These are phyloP conservation scores for Cercospora sp. DNA, from an alignment of 2,329 filamentous ascomycete genomes.

Conservation along the genomic window DNA sequence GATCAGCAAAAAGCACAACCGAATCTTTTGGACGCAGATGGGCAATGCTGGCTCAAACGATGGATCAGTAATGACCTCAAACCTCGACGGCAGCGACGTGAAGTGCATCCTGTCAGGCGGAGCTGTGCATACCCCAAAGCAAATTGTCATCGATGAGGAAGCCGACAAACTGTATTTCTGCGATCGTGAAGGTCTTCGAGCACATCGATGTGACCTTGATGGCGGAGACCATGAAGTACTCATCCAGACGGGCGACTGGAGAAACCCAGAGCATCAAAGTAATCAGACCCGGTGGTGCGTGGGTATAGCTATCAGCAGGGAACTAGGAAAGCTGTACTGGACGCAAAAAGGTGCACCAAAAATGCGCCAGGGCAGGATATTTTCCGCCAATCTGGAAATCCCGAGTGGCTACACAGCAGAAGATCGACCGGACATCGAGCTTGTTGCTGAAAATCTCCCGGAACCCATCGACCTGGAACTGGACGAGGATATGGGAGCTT, in stretches of 20 bases:
- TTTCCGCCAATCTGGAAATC: conserved; percentile 50
- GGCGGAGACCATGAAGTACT: conserved; percentile 42
- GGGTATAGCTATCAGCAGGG: conserved; percentile 52
- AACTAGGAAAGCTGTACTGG: conserved; percentile 57
- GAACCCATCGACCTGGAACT: conserved; percentile 62
- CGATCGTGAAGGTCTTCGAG: conserved; percentile 48
- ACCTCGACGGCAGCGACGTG: conserved; percentile 53
- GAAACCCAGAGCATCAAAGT: conserved; percentile 23
- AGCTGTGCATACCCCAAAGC: conserved; percentile 53
- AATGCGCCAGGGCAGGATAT: conserved; percentile 54
- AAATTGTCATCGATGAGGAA: conserved; percentile 39
- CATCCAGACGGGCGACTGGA: conserved; percentile 44
- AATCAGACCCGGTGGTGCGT: conserved; percentile 42
- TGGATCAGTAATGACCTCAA: conserved; percentile 30
- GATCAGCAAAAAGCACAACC: conserved; percentile 23
- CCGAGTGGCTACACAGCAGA: conserved; percentile 36
- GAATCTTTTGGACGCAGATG: conserved; percentile 41
- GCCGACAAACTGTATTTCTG: conserved; percentile 45
- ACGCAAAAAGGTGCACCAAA: conserved; percentile 61
- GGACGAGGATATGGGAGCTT: conserved; percentile 46
- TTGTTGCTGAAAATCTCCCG: conserved; percentile 50
- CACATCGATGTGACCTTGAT: conserved; percentile 42
- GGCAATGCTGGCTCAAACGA: conserved; percentile 28
- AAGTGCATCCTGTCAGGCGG: conserved; percentile 49
- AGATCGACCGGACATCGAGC: conserved; percentile 46